phyloP scores from a whole-genome alignment of 163 green algal genomes.

The Scenedesmus sp. region DNA sequence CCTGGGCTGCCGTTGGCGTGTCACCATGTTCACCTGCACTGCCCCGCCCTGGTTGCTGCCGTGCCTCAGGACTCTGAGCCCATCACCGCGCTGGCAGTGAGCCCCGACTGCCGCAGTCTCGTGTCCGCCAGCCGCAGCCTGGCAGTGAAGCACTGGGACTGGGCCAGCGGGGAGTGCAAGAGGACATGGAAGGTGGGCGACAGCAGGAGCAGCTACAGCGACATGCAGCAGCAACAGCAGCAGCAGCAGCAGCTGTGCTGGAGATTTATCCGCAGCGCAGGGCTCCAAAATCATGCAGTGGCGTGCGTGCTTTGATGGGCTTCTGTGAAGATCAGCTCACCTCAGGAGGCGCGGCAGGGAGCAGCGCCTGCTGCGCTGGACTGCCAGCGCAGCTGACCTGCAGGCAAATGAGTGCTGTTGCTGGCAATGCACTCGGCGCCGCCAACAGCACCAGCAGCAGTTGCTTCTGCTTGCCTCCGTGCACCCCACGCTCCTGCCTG shows the following conservation, averaged over 20 bases:
- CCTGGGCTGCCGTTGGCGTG: no score
- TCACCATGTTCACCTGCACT: background rate
- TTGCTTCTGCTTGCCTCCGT: background rate
- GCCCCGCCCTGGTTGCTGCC: background rate
- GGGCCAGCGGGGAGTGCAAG: constrained; percentile 67
- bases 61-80: constrained; percentile 87
- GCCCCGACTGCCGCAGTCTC: constrained; percentile 78
- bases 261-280: no score
- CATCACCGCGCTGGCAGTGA: constrained; percentile 87
- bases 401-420: no score
- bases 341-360: no score
- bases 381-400: no score
- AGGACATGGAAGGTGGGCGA: constrained; percentile 76
- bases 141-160: constrained; percentile 81
- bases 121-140: constrained; percentile 88
- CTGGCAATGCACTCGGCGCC: background rate
- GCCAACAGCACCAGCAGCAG: constrained; percentile 4
- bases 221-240: constrained; percentile 32
- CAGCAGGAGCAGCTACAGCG: background rate
- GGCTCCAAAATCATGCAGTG: no score
- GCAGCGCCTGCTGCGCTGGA: no score
- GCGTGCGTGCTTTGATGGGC: no score
- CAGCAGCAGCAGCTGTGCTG: no score
- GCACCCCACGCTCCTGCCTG: no score
- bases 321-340: no score